Base-by-base conservation (phyloP, 2,329 filamentous ascomycete genomes). In the Colletotrichum incanum region DNA sequence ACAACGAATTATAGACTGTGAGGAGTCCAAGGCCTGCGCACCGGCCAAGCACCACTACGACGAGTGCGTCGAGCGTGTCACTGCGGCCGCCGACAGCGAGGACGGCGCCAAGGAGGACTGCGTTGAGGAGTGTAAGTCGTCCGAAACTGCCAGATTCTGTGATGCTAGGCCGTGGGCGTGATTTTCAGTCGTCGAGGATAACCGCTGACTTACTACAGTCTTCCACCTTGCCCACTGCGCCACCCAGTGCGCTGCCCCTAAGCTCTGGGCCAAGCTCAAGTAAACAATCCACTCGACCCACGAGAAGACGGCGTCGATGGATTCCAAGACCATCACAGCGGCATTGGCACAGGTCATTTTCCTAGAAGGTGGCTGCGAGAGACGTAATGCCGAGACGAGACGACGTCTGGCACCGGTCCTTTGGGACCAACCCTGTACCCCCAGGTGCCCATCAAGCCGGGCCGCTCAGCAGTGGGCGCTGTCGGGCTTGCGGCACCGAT, bases 171-270 rank as follows among this genome's bases (percentile, higher is more conserved):
- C 18, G 11, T 9, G 4, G 59, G 43, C 28, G 7, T 4, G 56
- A 28, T 11, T 0, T 28, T 50, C n/a, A 23, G 20, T 8, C 8
- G 28, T 49, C 5, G n/a, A 39, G n/a, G 45, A 39, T 16, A 5
- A 26, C 23, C 3, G 16, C 45, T 62, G 59, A 62, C n/a, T 1
- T 58, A 9, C 4, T 20, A n/a, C 78, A 98, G 96, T 98, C 89
- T 99, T 99, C 93, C 96, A 99, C 86, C 94, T 99, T 79, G 92
- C 94, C 79, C 96, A 98, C 90, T 99, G 96, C 88, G 94, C 96
- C 75, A 94, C 91, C 80, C 88, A 93, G 82, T 99, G 96, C 84
- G 96, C 96, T 75, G 96, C 96, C 67, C 95, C 96, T 80, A 98
- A 98, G 92, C 93, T 99, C 80, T 99, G 94, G 91, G 90, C 92